These are phyloP conservation scores for Strobilomyces dryophilus DNA, from an alignment of 768 basidiomycete species.

Conservation along the genomic window DNA sequence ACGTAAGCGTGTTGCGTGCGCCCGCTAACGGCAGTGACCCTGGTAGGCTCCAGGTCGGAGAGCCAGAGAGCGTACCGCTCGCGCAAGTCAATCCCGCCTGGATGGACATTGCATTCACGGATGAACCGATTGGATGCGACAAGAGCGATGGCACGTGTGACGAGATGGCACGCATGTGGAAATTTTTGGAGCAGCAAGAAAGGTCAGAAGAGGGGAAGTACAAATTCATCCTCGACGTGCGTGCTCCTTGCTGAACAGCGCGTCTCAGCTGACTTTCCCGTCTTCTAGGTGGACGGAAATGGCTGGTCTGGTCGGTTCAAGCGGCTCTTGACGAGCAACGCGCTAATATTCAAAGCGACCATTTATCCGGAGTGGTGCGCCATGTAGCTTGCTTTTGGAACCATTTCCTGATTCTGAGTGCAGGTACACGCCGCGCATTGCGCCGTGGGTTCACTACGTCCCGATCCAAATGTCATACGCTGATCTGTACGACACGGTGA, in stretches of 20 bases:
- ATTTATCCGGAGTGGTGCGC: slow-evolving; percentile 73
- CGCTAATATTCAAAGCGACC: slow-evolving; percentile 64
- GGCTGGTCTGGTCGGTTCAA: slow-evolving; percentile 71
- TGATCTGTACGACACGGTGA: slow-evolving; percentile 65
- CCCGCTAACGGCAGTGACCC: slow-evolving; percentile 1
- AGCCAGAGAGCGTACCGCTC: slow-evolving; percentile 32
- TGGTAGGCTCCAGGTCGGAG: slow-evolving; percentile 34
- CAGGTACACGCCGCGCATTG: slow-evolving; percentile 54
- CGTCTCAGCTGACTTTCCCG: neutral
- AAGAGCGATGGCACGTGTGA: slow-evolving; percentile 31
- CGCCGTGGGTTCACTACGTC: slow-evolving; percentile 72
- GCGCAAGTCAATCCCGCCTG: slow-evolving; percentile 47
- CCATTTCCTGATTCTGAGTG: neutral
- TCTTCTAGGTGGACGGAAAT: slow-evolving; percentile 51
- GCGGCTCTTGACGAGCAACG: slow-evolving; percentile 55
- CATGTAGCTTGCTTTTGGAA: neutral
- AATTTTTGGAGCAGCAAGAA: slow-evolving; percentile 44
- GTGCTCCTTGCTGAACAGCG: slow-evolving; percentile 10
- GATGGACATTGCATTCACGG: slow-evolving; percentile 59
- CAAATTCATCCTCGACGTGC: slow-evolving; percentile 58
- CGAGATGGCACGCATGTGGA: slow-evolving; percentile 42
- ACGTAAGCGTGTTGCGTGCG: slow-evolving; percentile 37
- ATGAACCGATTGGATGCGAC: slow-evolving; percentile 41
- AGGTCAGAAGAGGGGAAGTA: slow-evolving; percentile 49
- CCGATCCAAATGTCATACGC: slow-evolving; percentile 62